Percentiles rank a stretch among this genome's conserved stretches.
phyloP scores from a whole-genome alignment of 1,284 basidiomycete species.

The Ustilago nuda region DNA sequence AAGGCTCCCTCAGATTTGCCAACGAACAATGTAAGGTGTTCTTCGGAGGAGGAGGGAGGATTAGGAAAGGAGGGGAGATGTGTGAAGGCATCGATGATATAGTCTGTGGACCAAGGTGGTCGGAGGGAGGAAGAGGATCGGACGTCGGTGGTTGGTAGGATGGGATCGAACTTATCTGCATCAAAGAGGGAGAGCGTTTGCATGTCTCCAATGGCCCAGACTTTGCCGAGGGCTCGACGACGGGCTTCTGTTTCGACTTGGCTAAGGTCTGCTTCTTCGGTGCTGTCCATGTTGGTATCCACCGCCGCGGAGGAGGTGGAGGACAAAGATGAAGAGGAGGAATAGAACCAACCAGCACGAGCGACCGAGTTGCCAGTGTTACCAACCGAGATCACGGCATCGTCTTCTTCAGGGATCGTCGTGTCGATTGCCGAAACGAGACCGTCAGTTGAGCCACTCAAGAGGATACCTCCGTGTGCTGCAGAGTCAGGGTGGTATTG shows the following conservation, averaged over 20 bases:
- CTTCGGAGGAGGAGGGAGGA: neutral
- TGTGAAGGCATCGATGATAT: conserved; percentile 59
- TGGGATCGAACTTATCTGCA: conserved; percentile 62
- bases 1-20: conserved; percentile 46
- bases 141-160: conserved; percentile 46
- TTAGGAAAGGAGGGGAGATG: conserved; percentile 34
- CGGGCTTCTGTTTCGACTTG: conserved; percentile 42
- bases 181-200: conserved; percentile 66
- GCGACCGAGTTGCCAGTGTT: conserved; percentile 65
- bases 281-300: conserved; percentile 31
- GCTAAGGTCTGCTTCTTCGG: conserved; percentile 31
- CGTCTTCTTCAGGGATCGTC: conserved; percentile 60
- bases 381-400: conserved; percentile 64
- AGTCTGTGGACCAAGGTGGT: conserved; percentile 64
- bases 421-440: conserved; percentile 63
- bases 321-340: conserved; percentile 2
- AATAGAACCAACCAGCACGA: conserved; percentile 58
- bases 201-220: conserved; percentile 67
- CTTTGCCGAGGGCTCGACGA: conserved; percentile 51
- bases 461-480: conserved; percentile 44
- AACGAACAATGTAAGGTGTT: conserved; percentile 35
- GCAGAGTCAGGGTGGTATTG: conserved; percentile 54
- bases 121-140: conserved; percentile 51
- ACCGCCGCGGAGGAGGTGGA: conserved; percentile 11
- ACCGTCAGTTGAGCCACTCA: conserved; percentile 64